Base-by-base conservation (phyloP, 495 filamentous ascomycete species). In the Schizothecium vesticola region DNA sequence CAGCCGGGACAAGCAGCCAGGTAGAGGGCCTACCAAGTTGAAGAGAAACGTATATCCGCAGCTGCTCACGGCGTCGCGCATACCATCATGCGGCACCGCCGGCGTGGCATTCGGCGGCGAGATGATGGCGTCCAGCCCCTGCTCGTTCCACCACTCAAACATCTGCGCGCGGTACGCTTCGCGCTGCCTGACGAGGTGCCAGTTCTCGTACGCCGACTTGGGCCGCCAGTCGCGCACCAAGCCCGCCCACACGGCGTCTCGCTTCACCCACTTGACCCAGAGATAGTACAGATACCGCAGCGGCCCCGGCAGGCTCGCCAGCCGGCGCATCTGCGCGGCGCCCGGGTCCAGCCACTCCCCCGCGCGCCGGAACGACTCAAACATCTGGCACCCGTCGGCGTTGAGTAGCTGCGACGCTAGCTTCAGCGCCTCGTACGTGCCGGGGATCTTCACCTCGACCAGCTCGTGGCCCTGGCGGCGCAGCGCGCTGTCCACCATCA, bases 21-120 rank as follows among this genome's bases (percentile, higher is more conserved):
- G 19, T 19, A 23, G 43, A n/a, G 19, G 28, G 74, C 83, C 76
- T 79, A 89, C 89, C 70, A 97, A 66, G 73, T 97, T 99, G 83
- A 94, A 99, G 65, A 99, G 80, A 75, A 99, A 97, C 0, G 94
- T 97, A 76, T 99, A 98, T 3, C 93, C 94, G 73, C 95, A 99
- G 56, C 88, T 91, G 65, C 89, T 90, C 56, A 97, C 91, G 0
- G 92, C 92, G 67, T 92, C 86, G 69, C 87, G 87, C 92, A 97
- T 97, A 6, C 88, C 94, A 57, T 89, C 86, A 75, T 94, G 92
- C 1, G 93, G 94, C 19, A 97, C 86, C 12, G 94, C 95, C 0
- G 95, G 94, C 19, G 92, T 93, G 0, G 94, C 92, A 77, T 97
- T 96, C 3, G 88, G 91, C n/a, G 91, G 90, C 31, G 91, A 89